These are phyloP conservation scores for Gloeostereum incarnatum DNA, from an alignment of 768 basidiomycete species.

Conservation along the genomic window DNA sequence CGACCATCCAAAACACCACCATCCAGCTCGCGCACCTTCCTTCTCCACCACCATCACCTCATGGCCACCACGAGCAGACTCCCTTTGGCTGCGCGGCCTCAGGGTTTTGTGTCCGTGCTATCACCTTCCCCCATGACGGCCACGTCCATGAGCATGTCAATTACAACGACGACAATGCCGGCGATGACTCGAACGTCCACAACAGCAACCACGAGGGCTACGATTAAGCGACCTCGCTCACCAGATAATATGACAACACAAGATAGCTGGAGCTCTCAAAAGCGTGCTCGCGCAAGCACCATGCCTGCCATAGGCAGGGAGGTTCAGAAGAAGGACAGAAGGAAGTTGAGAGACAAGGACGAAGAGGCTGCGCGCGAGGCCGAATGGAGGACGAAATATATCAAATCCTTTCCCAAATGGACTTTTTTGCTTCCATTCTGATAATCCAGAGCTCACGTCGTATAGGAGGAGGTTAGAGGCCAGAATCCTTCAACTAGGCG, in stretches of 20 bases:
- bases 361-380: constrained; percentile 48
- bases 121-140: constrained; percentile 24
- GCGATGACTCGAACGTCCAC: too few species aligned
- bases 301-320: neutral
- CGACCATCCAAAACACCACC: neutral
- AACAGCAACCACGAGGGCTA: too few species aligned
- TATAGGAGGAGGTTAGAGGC: constrained; percentile 37
- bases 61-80: constrained; percentile 43
- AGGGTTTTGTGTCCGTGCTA: constrained; percentile 21
- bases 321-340: constrained; percentile 24
- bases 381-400: constrained; percentile 81
- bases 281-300: neutral
- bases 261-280: neutral
- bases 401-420: constrained; percentile 74
- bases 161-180: constrained; percentile 12
- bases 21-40: neutral
- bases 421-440: constrained; percentile 67
- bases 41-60: constrained; percentile 11
- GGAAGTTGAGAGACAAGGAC: constrained; percentile 35
- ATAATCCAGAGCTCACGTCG: constrained; percentile 36
- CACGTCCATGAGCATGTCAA: too few species aligned
- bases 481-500: constrained; percentile 61
- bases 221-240: constrained; percentile 10
- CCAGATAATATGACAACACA: constrained; percentile 6
- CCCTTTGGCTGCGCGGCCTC: constrained; percentile 33